Percentiles rank a stretch among this genome's conserved stretches.
Evolutionary conservation across 1,139 yeast genomes (phyloP).

Genomic region (Nakaseomyces uthaithaninus): DNA sequence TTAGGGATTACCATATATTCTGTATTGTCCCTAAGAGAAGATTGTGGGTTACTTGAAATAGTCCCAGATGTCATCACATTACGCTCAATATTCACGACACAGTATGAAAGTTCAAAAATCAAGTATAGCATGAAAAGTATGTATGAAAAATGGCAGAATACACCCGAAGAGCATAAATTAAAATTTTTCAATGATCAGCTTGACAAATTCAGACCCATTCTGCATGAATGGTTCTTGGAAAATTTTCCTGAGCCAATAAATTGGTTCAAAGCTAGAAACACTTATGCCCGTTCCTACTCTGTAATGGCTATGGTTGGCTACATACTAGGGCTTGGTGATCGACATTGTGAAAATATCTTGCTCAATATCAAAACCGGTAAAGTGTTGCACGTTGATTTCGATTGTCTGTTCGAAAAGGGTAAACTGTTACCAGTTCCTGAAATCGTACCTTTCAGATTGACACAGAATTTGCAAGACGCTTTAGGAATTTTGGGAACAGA

Average conservation of each 20-base stretch:
- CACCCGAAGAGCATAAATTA: constrained; percentile 26
- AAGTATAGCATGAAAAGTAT: constrained; percentile 25
- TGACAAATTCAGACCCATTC: constrained; percentile 58
- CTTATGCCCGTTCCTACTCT: constrained; percentile 72
- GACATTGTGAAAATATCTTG: constrained; percentile 89
- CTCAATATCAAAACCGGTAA: constrained; percentile 68
- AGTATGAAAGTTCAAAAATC: constrained; percentile 36
- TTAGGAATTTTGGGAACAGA: constrained; percentile 87
- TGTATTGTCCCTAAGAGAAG: constrained; percentile 80
- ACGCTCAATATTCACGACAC: constrained; percentile 52
- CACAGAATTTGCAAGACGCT: constrained; percentile 84
- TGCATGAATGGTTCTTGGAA: constrained; percentile 81
- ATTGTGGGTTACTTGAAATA: constrained; percentile 88
- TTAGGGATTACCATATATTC: constrained; percentile 74
- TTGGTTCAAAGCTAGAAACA: constrained; percentile 77
- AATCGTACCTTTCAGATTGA: constrained; percentile 85
- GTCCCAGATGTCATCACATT: constrained; percentile 78
- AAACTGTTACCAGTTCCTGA: constrained; percentile 54
- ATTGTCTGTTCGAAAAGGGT: constrained; percentile 82
- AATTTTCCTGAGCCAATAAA: constrained; percentile 81
- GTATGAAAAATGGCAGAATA: constrained; percentile 27
- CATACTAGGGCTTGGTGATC: constrained; percentile 82
- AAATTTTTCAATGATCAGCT: constrained; percentile 28
- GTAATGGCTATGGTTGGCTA: constrained; percentile 98
- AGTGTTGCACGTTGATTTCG: constrained; percentile 90